These are phyloP conservation scores for Ceratopteris richardii DNA, from an alignment of 75 land plant genomes.

Conservation along the genomic window DNA sequence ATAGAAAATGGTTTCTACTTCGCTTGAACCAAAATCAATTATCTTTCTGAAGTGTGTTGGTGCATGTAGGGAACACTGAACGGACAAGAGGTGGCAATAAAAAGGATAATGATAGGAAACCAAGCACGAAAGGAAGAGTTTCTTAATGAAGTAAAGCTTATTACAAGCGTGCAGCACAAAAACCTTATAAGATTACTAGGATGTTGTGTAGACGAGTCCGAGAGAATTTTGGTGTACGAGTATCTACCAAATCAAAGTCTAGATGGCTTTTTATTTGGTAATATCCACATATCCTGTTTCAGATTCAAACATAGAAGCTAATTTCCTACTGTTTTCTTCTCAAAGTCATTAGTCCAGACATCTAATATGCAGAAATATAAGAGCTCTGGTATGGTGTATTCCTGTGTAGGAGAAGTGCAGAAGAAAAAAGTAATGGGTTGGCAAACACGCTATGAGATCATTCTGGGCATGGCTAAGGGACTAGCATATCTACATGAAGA, in stretches of 20 bases:
- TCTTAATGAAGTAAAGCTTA: slow-evolving; percentile 49
- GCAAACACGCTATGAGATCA: slow-evolving; percentile 50
- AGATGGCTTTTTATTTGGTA: slow-evolving; percentile 53
- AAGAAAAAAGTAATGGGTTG: slow-evolving; percentile 37
- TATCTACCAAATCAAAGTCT: slow-evolving; percentile 57
- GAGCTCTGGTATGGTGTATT: too few relatives aligned
- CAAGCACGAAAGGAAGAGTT: slow-evolving; percentile 52
- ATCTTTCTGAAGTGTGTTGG: too few relatives aligned
- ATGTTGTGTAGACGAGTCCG: slow-evolving; percentile 51
- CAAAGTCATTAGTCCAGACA: too few relatives aligned
- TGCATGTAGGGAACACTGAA: slow-evolving; percentile 43
- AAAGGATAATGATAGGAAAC: slow-evolving; percentile 44
- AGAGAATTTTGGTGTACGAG: slow-evolving; percentile 62
- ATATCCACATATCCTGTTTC: neutral
- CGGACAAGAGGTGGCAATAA: slow-evolving; percentile 40
- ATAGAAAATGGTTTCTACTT: too few relatives aligned
- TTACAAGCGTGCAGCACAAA: slow-evolving; percentile 43
- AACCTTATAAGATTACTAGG: slow-evolving; percentile 49
- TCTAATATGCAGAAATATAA: too few relatives aligned
- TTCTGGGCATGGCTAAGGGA: slow-evolving; percentile 67
- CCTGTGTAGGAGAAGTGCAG: too few relatives aligned
- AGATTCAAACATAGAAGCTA: slow-evolving; percentile 2
- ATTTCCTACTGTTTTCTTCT: too few relatives aligned
- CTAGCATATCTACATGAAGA: slow-evolving; percentile 67
- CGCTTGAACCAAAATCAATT: too few relatives aligned